Evolutionary conservation across 805 yeast genomes (phyloP), one percentile per base, ranked within the genome.

Genomic region (Pichia rugopelliculosa): DNA sequence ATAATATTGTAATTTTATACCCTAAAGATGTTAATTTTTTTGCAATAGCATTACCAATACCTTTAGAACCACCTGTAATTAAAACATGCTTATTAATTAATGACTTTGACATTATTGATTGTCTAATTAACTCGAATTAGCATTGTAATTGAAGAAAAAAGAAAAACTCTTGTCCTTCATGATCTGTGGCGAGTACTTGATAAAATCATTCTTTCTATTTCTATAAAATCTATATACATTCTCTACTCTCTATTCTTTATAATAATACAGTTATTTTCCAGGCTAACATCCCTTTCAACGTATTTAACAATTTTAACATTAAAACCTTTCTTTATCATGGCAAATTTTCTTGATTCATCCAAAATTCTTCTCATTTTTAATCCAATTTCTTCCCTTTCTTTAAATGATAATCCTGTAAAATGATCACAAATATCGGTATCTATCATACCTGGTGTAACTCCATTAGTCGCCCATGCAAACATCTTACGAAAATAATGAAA

Each of bases 401-500:
- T 58, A 4, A 69, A 57, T 18, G 68, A 58, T 24, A 81, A 56
- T 4, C 74, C 75, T 3, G 79, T 71, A 25, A 67, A 65, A 55
- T 80, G 87, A 5, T 62, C 60, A 2, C 66, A 59, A 3, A 58
- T 62, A 34, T 70, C 77, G 8, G 61, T 63, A 44, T 67, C 72
- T 2, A 58, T 62, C 50, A 65, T 56, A 2, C 69, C 72, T 0
- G 71, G 69, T 44, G 73, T 65, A 18, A 71, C 58, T 1, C 96
- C 95, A 56, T 83, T 80, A 0, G 91, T 87, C 0, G 96, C 96
- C 96, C 96, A 89, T 3, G 96, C 81, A 13, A 82, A 84, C 65
- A 86, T 71, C 57, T 80, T 83, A 47, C 75, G 74, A 41, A 90
- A 59, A 15, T 57, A 63, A 7, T 53, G 48, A 22, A 64, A 59